Base-by-base conservation (phyloP, 306 rosid genomes). In the Pachyrhizus erosus region DNA sequence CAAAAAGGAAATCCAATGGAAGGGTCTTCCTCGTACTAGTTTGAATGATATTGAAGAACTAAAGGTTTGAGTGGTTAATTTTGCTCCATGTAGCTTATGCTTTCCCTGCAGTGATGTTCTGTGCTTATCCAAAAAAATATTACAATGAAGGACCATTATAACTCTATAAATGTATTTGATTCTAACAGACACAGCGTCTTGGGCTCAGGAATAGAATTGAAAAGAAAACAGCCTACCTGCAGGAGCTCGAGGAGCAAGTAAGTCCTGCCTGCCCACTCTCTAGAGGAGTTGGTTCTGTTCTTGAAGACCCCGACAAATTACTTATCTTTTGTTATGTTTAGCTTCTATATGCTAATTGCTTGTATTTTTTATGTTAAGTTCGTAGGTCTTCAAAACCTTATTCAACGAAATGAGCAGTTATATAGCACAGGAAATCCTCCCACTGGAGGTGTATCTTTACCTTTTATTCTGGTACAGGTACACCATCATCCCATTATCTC, bases 1-100 rank as follows among this genome's bases (percentile, higher is more conserved):
- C 86, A 96, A 96, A 86, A 96, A 93, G 67, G 98, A 96, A 85
- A 96, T 96, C 78, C 99, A 96, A 85, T 96, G 99, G 99, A 93
- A 87, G 89, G 99, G 99, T 82, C 93, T 96, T 70, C 99, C 99
- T 85, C 99, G 93, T 62, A 91, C 97, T 31, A 93, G 94, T 84
- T 74, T 82, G 83, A 96, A 84, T 68, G 98, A 93, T 80, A 89
- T 96, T 81, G 98, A 96, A 87, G 98, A 93, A 87, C 85, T 96
- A 55, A 93, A 96, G 98, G 99, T 93, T 76, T 46, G 75, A 46
- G 66, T 55, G 85, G 77, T 34, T 5, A 24, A 52, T 46, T 39
- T 57, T 66, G 6, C 21, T 17, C 48, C 15, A 37, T 48, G 49
- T 12, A 46, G 34, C 58, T 37, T 72, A 52, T 75, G 51, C 45